Conservation (phyloP, 1,139 yeast species). For the Hanseniaspora uvarum region DNA sequence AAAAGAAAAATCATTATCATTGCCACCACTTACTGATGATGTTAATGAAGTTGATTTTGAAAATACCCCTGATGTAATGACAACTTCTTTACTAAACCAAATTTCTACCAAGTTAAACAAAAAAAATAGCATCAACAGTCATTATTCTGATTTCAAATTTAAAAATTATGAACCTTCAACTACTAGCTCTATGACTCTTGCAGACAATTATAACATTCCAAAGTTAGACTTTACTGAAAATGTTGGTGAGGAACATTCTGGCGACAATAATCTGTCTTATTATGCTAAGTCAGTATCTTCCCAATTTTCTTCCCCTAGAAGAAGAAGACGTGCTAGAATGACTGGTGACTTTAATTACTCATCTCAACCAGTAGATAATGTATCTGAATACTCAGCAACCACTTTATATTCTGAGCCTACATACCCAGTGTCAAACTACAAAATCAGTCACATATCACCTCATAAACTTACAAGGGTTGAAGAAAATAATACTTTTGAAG, state of each 20-base stretch:
- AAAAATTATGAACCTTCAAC: background rate
- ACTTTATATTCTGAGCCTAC: conserved; percentile 3
- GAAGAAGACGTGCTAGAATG: conserved; percentile 20
- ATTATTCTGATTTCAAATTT: background rate
- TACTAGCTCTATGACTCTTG: conserved; percentile 5
- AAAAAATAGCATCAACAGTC: background rate
- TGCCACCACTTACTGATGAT: background rate
- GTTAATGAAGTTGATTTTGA: background rate
- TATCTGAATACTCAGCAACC: conserved; percentile 9
- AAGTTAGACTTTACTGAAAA: background rate
- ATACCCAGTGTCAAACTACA: background rate
- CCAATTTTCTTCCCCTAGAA: conserved; percentile 27
- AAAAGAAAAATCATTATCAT: background rate
- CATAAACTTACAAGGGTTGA: background rate
- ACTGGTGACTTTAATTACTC: background rate
- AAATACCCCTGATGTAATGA: conserved; percentile 7
- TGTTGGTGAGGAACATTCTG: background rate
- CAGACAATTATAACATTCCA: conserved; percentile 25
- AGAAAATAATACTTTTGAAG: conserved; percentile 21
- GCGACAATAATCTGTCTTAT: conserved; percentile 26
- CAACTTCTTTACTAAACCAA: conserved; percentile 11
- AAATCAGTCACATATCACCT: background rate
- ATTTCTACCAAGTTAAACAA: conserved; percentile 1
- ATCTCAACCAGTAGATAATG: background rate
- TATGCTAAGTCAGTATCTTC: conserved; percentile 30